Evolutionary conservation across 768 basidiomycete species (phyloP).

Genomic region (Kwoniella sp.): DNA sequence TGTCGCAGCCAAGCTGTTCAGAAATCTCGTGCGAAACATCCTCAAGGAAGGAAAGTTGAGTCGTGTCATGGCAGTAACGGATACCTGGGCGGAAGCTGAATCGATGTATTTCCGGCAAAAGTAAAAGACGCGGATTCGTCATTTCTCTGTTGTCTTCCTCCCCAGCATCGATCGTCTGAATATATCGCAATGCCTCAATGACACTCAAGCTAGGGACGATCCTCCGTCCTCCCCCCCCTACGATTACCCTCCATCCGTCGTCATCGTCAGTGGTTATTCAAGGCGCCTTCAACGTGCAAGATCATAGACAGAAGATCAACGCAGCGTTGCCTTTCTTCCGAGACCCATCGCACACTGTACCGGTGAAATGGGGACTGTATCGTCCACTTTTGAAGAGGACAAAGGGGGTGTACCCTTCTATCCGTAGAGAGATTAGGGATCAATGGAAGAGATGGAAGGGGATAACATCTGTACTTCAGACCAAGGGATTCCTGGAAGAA

Average conservation of each 20-base stretch:
- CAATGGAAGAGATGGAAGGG: slow-evolving; percentile 23
- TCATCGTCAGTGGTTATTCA: neutral
- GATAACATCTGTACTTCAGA: slow-evolving; percentile 20
- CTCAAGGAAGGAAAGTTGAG: too few relatives aligned
- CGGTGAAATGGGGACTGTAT: slow-evolving; percentile 77
- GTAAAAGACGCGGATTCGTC: too few relatives aligned
- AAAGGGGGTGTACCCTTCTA: slow-evolving; percentile 37
- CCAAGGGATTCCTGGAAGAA: slow-evolving; percentile 12
- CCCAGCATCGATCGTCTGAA: neutral
- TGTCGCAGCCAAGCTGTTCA: too few relatives aligned
- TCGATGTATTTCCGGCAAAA: too few relatives aligned
- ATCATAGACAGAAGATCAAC: neutral
- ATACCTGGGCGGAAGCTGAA: too few relatives aligned
- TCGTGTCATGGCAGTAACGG: too few relatives aligned
- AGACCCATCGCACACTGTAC: slow-evolving; percentile 71
- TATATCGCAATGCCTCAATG: slow-evolving; percentile 11
- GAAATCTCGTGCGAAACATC: too few relatives aligned
- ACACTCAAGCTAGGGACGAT: slow-evolving; percentile 2
- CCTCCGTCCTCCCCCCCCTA: slow-evolving; percentile 15
- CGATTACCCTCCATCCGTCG: neutral
- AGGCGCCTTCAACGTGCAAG: neutral
- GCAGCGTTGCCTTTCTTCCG: slow-evolving; percentile 64
- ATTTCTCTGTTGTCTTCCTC: neutral
- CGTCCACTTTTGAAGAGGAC: slow-evolving; percentile 65
- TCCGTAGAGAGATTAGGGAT: slow-evolving; percentile 14